Evolutionary conservation across 1,284 basidiomycete species (phyloP), one percentile per base, ranked within the genome.

Genomic region (Pseudozyma pruni): DNA sequence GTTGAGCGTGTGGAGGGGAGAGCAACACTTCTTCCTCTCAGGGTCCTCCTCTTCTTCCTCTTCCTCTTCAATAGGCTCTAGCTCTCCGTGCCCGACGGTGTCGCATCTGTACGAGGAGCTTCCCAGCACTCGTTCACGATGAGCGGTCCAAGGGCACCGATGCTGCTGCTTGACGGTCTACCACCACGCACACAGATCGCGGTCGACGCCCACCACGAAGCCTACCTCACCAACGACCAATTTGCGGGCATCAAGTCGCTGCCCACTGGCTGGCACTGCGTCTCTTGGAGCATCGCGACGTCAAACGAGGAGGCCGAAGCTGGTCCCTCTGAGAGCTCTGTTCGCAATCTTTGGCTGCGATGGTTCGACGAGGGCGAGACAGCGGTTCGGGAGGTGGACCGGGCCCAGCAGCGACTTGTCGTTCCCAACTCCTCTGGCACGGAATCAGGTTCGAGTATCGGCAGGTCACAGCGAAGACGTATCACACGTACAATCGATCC

Each of bases 251-350:
- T 72, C 64, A 72, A 69, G 38, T 19, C 43, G 4, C 35, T 72
- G 3, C 53, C 64, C 4, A 13, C 59, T 1, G 70, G 70, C 22
- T 69, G 63, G 64, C 70, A 72, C 25, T 72, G 64, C 35, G n/a
- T 72, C 14, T 49, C 56, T 1, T 72, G 70, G 70, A 44, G 35
- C 37, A 35, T 60, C n/a, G 11, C 52, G 9, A 3, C 22, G 14
- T 22, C 41, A 10, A 9, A 5, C 8, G 17, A 33, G 10, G 14
- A 14, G 9, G 27, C 9, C 2, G 8, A 20, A 11, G 17, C 31
- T 16, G 25, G 32, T 2, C 40, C 52, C 14, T 31, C 45, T 1
- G 19, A 51, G 25, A 25, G 34, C 8, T 48, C 52, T 1, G 39
- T 63, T 6, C 60, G 48, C 2, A 62, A 60, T 11, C n/a, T 60